Base-by-base conservation (phyloP, 352 stramenopile genomes). In the Globisporangium canariense region DNA sequence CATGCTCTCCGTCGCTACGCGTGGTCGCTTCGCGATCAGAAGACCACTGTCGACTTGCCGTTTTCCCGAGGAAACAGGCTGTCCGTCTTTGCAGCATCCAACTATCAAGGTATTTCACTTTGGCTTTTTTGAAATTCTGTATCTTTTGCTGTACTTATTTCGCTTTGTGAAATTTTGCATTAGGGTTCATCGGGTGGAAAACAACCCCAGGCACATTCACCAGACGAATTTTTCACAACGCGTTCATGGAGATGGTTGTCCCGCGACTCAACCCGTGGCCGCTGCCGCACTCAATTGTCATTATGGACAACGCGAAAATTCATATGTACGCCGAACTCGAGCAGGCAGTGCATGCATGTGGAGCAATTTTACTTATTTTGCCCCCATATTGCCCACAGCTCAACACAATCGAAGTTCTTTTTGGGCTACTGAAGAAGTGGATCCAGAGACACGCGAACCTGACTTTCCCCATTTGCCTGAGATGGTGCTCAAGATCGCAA, bases 371-470 rank as follows among this genome's bases (percentile, higher is more conserved):
- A 0, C 28, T 71, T 1, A 71, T 64, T 38, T 34, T 73, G 5
- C 51, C 62, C 0, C 66, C 66, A 1, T 76, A 76, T 5, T 76
- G 36, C 7, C 66, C 69, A 1, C 62, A 76, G 30, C 51, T 73
- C 7, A 73, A 71, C 41, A 51, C 66, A 1, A 73, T 71, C 22
- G 66, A 76, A 25, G 62, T 68, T 2, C 50, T 64, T 25, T 73
- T 70, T n/a, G 63, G 66, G 0, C 40, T 66, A 45, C 46, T 74
- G 10, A 77, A 74, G 40, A n/a, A 45, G 0, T 74, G 64, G 64
- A 20, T 74, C 7, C 11, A 25, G 1, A 57, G 64, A 4, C 45
- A 74, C 22, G 64, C 64, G 1, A 71, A 71, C 43, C 57, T 74
- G 2, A 51, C 41, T 2, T 74, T 68, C 22, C 18, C 47, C 0